Percentiles rank a stretch among this genome's conserved stretches.
phyloP scores from a whole-genome alignment of 2,329 filamentous ascomycete genomes.

The Fusarium duplospermum region DNA sequence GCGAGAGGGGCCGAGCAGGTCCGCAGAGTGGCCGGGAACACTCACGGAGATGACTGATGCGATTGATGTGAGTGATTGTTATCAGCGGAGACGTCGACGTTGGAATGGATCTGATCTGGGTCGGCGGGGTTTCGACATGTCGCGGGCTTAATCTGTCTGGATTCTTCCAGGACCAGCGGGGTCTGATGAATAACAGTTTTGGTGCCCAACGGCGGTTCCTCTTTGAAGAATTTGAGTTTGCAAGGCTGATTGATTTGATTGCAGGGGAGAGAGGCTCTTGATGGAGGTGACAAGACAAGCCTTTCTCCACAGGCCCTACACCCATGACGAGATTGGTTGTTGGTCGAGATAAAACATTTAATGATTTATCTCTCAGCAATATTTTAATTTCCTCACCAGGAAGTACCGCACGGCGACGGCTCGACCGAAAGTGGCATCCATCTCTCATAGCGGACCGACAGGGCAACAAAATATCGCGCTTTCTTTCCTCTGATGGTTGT shows the following conservation, averaged over 20 bases:
- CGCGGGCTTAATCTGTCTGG: conserved; percentile 16
- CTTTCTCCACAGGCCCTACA: neutral
- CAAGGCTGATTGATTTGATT: conserved; percentile 22
- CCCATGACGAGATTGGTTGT: conserved; percentile 1
- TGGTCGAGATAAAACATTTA: conserved; percentile 25
- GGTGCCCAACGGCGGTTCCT: conserved; percentile 26
- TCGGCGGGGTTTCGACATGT: conserved; percentile 1
- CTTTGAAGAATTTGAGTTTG: conserved; percentile 31
- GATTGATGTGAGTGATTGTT: conserved; percentile 7
- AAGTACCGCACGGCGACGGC: neutral
- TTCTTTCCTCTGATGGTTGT: neutral
- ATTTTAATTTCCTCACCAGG: conserved; percentile 5
- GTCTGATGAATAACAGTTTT: conserved; percentile 31
- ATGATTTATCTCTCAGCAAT: neutral
- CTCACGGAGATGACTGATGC: neutral
- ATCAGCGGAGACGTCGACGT: conserved; percentile 27
- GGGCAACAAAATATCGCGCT: conserved; percentile 11
- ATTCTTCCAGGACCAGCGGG: conserved; percentile 11
- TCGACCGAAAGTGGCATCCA: neutral
- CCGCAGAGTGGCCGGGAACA: conserved; percentile 29
- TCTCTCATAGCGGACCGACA: neutral
- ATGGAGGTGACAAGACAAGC: neutral
- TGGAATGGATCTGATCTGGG: conserved; percentile 13
- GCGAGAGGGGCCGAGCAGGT: conserved; percentile 29
- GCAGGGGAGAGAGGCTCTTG: neutral